Evolutionary conservation across 148 eudicot genomes (phyloP), one percentile per base, ranked within the genome.

Genomic region (Simmondsia chinensis): DNA sequence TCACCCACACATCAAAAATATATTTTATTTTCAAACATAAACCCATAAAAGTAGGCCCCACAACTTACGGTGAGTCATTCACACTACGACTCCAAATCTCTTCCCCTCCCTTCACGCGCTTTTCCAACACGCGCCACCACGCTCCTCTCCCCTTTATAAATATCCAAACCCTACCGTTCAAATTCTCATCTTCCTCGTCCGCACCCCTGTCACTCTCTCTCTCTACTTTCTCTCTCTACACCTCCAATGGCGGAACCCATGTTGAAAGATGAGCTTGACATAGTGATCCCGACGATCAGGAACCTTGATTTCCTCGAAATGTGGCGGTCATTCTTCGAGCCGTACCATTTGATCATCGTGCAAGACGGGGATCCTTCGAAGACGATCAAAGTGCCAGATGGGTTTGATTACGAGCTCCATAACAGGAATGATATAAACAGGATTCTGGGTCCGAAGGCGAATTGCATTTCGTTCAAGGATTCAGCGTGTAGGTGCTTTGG

Each of bases 291-390:
- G 24, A 79, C 81, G 0, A 79, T 79, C 2, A 35, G 80, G 33
- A 78, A 78, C 75, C 72, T 78, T 1, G 77, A 74, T 68, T 78
- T 78, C 40, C 66, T 78, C 1, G 80, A 74, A 33, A 74, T 74
- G 80, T 74, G 80, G 85, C 57, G 85, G 32, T 77, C 85, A 0
- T 74, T 60, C 30, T 74, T 78, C 0, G 31, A 74, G 33, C 61
- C 71, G 0, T 78, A 74, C 20, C 86, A 75, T 56, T 32, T 74
- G 47, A 79, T 79, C 63, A 74, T 75, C 17, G 75, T 79, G 1
- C 78, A 79, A 48, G 86, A 79, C 23, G 86, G 86, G 15, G 86
- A 79, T 17, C 86, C 86, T 2, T 43, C 86, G 0, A 79, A 72
- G 45, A 65, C 46, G 6, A 74, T 79, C 4, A 28, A 30, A 3